Base-by-base conservation (phyloP, 805 yeast species). In the Blastobotrys attinorum region DNA sequence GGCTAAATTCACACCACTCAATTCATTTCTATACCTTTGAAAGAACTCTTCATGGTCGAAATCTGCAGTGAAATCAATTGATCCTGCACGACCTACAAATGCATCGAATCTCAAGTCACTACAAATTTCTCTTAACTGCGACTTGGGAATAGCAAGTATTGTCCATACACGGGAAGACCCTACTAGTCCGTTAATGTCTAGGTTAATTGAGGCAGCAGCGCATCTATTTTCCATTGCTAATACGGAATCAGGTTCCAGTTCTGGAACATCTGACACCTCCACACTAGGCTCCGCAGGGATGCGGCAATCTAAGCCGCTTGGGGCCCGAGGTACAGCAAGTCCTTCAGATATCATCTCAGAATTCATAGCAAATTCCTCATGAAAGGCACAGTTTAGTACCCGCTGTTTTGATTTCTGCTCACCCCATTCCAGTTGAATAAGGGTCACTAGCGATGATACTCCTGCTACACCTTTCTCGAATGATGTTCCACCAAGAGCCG, bases 51-150 rank as follows among this genome's bases (percentile, higher is more conserved):
- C 59, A 15, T 54, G 48, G 8, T 59, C 69, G 47, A 63, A 67
- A 43, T 66, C 71, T 18, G 68, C 65, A 7, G 70, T 64, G 49
- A 54, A 67, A 45, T 66, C 68, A 11, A 54, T 44, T 3, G 55
- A 44, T 7, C 57, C 47, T 13, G 63, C 53, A 29, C 64, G 57
- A 22, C 54, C 52, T 3, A 61, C 58, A 70, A 70, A 65, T 41
- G 66, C 70, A 5, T 56, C 59, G n/a, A 70, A 55, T 10, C 63
- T 48, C 47, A 66, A 70, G 3, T 59, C 43, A 7, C 68, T 60
- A 2, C 65, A 69, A 1, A 57, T 50, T 1, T 55, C 42, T 22
- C 61, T 53, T 1, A 63, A 44, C 71, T 71, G 66, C 5, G 50
- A 44, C 15, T 55, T 58, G 7, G 45, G 43, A 4, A 54, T 49